Evolutionary conservation across 805 yeast species (phyloP).

Genomic region (Tanozyma kutaoensis): DNA sequence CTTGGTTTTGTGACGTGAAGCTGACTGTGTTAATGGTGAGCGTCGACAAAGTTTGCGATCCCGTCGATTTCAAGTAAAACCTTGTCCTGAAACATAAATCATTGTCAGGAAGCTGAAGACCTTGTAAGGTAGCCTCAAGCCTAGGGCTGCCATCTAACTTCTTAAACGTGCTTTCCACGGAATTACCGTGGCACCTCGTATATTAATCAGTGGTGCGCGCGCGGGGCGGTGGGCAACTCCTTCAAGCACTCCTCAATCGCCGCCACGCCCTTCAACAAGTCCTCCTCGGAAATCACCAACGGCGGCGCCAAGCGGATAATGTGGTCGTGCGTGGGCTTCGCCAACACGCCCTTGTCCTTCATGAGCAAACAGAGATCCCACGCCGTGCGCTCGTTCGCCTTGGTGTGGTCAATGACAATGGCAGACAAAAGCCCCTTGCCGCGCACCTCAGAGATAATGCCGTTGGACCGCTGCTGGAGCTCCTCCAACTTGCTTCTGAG

Average conservation of each 20-base stretch:
- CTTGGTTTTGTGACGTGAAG: too few species aligned
- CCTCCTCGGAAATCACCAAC: slow-evolving; percentile 78
- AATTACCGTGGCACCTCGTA: background rate
- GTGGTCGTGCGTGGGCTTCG: slow-evolving; percentile 94
- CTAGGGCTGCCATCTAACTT: too few species aligned
- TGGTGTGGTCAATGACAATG: slow-evolving; percentile 74
- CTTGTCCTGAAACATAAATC: too few species aligned
- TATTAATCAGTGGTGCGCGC: slow-evolving; percentile 23
- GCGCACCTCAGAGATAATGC: slow-evolving; percentile 49
- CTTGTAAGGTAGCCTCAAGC: too few species aligned
- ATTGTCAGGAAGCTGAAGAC: too few species aligned
- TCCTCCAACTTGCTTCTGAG: slow-evolving; percentile 46
- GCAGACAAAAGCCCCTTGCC: slow-evolving; percentile 86
- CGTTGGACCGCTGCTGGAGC: slow-evolving; percentile 37
- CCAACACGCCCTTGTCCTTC: slow-evolving; percentile 81
- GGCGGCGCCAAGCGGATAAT: slow-evolving; percentile 96
- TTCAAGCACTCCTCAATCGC: slow-evolving; percentile 50
- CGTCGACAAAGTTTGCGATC: too few species aligned
- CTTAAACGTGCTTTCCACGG: too few species aligned
- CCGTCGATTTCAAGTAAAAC: too few species aligned
- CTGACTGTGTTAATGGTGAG: too few species aligned
- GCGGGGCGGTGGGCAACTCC: slow-evolving; percentile 39
- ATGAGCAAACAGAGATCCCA: slow-evolving; percentile 91
- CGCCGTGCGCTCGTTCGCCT: slow-evolving; percentile 81
- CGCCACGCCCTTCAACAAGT: slow-evolving; percentile 68